Evolutionary conservation across 306 rosid species (phyloP), one percentile per base, ranked within the genome.

Genomic region (Hippophae rhamnoides): DNA sequence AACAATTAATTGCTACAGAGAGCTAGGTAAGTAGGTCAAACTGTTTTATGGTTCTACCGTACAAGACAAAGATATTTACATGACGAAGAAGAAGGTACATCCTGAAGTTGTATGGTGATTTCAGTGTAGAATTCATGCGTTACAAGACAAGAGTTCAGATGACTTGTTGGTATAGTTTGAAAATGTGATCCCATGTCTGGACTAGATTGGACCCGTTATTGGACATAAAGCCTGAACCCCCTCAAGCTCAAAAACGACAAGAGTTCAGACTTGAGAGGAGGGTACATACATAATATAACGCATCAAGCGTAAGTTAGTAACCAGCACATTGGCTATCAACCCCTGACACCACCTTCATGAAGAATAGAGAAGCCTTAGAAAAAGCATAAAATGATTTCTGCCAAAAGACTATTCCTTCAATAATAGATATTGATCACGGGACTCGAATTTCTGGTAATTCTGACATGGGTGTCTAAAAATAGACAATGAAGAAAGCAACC

Each of bases 51-150:
- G 74, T 65, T 41, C 63, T 76, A 58, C 55, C 49, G 65, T 43
- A 72, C 47, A 72, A 67, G 60, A 62, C 71, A 69, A 52, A 60
- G 79, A 64, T 74, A 68, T 52, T 46, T 12, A 82, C 61, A 63
- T 50, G 72, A 67, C 65, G 54, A 43, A 59, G 38, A 68, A 65
- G 74, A 65, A 65, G 74, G 78, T 65, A 72, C 69, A 57, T 55
- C 68, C 69, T 56, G 72, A 46, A 50, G 71, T 82, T 60, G 84
- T 74, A 3, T 72, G 61, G 58, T 80, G 27, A 59, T 73, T 57
- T 57, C 88, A 82, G 90, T 82, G 75, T 11, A 49, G 56, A 52
- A 0, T 49, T 72, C 90, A 82, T 77, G 94, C 95, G 81, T 78
- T 58, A 56, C 69, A 71, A 52, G 78, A 74, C 69, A 72, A 74